Base-by-base conservation (phyloP, 164 flowering plant species). In the Liriodendron chinense region DNA sequence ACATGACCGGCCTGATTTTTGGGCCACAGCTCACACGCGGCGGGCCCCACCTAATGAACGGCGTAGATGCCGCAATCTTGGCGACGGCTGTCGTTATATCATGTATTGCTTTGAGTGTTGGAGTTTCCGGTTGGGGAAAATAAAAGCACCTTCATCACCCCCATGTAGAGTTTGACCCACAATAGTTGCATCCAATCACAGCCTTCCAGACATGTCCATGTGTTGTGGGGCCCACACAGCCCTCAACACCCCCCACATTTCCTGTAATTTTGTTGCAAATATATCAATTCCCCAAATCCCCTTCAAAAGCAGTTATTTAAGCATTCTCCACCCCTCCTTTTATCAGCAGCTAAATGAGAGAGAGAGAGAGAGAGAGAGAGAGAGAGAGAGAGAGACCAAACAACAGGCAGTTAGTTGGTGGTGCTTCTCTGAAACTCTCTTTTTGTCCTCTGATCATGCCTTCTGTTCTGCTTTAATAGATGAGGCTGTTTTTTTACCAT, bases 181-280 rank as follows among this genome's bases (percentile, higher is more conserved):
- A 26, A 68, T 78, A 59, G 72, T 74, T 77, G 75, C 78, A 80
- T 77, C 79, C 74, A 72, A 81, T 77, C 82, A 71, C 68, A 79
- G 75, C 78, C 74, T 74, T 80, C 79, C 66, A 79, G 88, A 84
- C 90, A 87, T 77, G 79, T 82, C 84, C 90, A 87, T 80, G 83
- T 84, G 88, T 34, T 78, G 87, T 84, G 84, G 88, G 88, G 69
- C 86, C 87, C 76, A 66, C 78, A 62, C 70, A 79, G 77, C 76
- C 81, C 8, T 77, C 85, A 78, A 74, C 84, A 83, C 78, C 84
- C 78, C 80, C 83, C 80, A 71, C 84, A 82, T 77, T 83, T 78
- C 85, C 65, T 72, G 63, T 43, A 75, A 25, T 73, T 56, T 43
- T 59, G 47, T 75, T 76, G 65, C n/a, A 66, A 73, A 74, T 71